A percentile compares a stretch with the other conserved stretches of the same genome.
Conservation (phyloP, 148 eudicot genomes). For the Chenopodium album region DNA sequence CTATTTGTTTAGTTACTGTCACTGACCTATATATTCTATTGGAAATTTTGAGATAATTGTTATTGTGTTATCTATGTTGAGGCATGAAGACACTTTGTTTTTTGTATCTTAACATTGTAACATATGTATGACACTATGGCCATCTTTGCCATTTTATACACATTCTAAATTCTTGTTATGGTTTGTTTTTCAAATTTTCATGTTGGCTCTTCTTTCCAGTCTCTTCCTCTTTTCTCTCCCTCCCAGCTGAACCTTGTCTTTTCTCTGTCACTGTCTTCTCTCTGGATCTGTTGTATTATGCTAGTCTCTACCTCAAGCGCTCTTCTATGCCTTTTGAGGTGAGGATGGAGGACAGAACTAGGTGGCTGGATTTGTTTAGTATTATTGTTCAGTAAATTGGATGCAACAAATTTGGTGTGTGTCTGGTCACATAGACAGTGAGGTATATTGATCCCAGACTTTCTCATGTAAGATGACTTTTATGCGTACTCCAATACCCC, state of each 20-base stretch:
- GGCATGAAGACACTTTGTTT: background rate
- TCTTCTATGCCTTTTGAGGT: background rate
- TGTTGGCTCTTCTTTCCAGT: background rate
- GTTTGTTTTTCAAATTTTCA: background rate
- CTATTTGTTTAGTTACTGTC: background rate
- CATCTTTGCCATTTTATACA: background rate
- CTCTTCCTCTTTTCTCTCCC: background rate
- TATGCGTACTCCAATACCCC: too few relatives aligned
- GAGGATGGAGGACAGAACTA: background rate
- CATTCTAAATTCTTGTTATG: background rate
- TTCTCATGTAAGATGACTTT: background rate
- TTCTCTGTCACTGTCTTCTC: background rate
- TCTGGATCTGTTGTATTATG: background rate
- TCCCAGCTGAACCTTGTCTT: background rate
- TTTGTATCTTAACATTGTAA: background rate
- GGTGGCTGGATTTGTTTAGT: background rate
- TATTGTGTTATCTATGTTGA: background rate
- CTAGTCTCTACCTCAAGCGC: background rate
- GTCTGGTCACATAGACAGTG: background rate
- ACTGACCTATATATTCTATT: conserved; percentile 5
- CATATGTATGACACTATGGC: background rate
- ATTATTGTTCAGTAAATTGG: background rate
- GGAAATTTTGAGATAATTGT: conserved; percentile 2
- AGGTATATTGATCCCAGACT: background rate
- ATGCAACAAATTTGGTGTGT: background rate